These are phyloP conservation scores for Amanita rubescens DNA, from an alignment of 768 basidiomycete species.

Conservation along the genomic window DNA sequence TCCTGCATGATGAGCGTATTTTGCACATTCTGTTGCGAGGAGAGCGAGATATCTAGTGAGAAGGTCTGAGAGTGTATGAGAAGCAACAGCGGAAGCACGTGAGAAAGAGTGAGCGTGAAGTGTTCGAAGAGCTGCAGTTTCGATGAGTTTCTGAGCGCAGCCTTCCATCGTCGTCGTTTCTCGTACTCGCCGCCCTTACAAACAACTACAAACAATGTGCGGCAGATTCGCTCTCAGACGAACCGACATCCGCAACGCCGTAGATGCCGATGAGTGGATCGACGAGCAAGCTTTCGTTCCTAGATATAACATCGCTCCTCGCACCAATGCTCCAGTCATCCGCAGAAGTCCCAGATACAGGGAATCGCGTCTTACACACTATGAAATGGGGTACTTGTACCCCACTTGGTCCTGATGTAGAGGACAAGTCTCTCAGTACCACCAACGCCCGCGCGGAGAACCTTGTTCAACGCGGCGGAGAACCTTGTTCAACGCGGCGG, in stretches of 20 bases:
- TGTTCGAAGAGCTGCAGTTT: slow-evolving; percentile 59
- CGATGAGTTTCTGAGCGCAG: slow-evolving; percentile 53
- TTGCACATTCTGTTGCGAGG: slow-evolving; percentile 58
- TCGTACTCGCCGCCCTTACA: not conserved
- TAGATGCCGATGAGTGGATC: slow-evolving; percentile 46
- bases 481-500: slow-evolving; percentile 68
- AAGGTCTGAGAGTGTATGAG: slow-evolving; percentile 64
- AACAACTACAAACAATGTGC: slow-evolving; percentile 38
- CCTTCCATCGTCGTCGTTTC: slow-evolving; percentile 41
- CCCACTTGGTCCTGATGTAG: slow-evolving; percentile 74
- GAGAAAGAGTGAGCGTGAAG: slow-evolving; percentile 76
- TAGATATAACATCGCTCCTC: slow-evolving; percentile 82
- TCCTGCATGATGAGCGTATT: slow-evolving; percentile 73
- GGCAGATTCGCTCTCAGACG: slow-evolving; percentile 53
- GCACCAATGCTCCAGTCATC: slow-evolving; percentile 70
- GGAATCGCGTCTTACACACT: slow-evolving; percentile 44
- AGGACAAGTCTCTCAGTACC: slow-evolving; percentile 68
- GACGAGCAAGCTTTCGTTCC: slow-evolving; percentile 45
- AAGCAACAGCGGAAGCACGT: slow-evolving; percentile 66
- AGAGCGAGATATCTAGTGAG: slow-evolving; percentile 67
- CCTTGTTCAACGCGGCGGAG: slow-evolving; percentile 69
- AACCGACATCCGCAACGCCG: slow-evolving; percentile 34
- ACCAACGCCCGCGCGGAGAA: slow-evolving; percentile 89
- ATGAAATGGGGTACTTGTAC: slow-evolving; percentile 92
- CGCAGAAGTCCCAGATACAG: slow-evolving; percentile 25